Percentiles rank a stretch among this genome's conserved stretches.
phyloP scores from a whole-genome alignment of 2,329 filamentous ascomycete genomes.

The Fusarium hainanense region DNA sequence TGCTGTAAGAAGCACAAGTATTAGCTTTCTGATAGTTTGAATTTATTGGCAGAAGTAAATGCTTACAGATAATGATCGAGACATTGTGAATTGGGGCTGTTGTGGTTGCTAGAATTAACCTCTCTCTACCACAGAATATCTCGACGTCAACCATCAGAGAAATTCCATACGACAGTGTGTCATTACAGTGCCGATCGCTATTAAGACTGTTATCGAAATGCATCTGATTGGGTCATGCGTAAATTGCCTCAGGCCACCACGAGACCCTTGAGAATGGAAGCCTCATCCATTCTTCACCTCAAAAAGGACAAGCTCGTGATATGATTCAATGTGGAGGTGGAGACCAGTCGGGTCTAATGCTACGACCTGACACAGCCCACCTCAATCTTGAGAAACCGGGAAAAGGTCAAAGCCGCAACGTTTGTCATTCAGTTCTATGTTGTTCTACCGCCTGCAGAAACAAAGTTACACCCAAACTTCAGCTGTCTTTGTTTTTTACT shows the following conservation, averaged over 20 bases:
- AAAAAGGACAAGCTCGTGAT: conserved; percentile 32
- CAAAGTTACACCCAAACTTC: neutral
- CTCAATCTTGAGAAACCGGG: conserved; percentile 4
- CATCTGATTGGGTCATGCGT: conserved; percentile 36
- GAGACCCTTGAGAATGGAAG: conserved; percentile 31
- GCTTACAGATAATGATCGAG: conserved; percentile 49
- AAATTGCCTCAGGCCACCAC: conserved; percentile 36
- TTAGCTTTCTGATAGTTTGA: neutral
- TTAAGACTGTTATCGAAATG: conserved; percentile 11
- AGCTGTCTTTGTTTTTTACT: neutral
- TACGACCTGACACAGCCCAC: conserved; percentile 34
- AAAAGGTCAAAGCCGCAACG: neutral
- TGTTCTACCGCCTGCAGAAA: conserved; percentile 1
- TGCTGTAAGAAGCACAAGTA: conserved; percentile 38
- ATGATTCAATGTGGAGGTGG: conserved; percentile 34
- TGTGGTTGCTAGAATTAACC: conserved; percentile 12
- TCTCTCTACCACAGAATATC: conserved; percentile 16
- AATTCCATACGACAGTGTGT: conserved; percentile 41
- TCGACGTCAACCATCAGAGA: conserved; percentile 46
- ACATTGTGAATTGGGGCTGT: conserved; percentile 46
- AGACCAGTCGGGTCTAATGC: conserved; percentile 9
- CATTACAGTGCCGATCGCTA: neutral
- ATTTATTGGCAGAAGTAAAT: neutral
- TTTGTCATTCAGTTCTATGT: conserved; percentile 19
- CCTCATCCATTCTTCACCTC: conserved; percentile 28